Evolutionary conservation across 2,329 filamentous ascomycete species (phyloP), one percentile per base, ranked within the genome.

Genomic region (Raffaelea arxii): DNA sequence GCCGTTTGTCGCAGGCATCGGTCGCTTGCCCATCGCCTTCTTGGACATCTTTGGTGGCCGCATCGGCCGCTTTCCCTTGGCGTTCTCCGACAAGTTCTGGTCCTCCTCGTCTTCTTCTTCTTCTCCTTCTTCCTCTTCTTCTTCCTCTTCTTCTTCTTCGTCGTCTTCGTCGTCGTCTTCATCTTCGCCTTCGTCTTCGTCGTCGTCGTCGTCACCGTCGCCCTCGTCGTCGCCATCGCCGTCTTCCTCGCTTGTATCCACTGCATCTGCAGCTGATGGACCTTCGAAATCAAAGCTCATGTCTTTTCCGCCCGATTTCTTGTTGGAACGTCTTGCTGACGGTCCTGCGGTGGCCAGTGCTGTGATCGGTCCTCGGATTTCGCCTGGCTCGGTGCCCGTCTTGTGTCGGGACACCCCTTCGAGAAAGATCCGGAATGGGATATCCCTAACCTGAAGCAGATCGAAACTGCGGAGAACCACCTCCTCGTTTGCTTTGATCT

Each of bases 221-320:
- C 49, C 53, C 3, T 55, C 57, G 10, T 48, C 48, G n/a, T 58
- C 56, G 6, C 57, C 55, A 14, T 57, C 56, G 6, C 53, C 55
- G 6, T 68, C 67, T 16, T 67, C 70, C 46, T 76, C 73, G 50
- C 75, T 78, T 2, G 74, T 78, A 49, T 78, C 75, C 39, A 70
- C 69, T 37, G 74, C 68, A 12, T 48, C 35, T 36, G 77, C 72
- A 27, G 71, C 77, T 48, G 76, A 75, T 49, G 75, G 72, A 57
- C 77, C 75, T 56, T 84, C 80, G 55, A 86, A 86, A 46, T 82
- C 80, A 51, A 86, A 82, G 59, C 81, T 86, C 80, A 86, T 86
- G 53, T 81, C 74, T 58, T 82, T 82, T 46, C 77, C 77, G 27
- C 75, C 75, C 44, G 76, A 70, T 9, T 71, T 72, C 55, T 74